Conservation (phyloP, 2,329 filamentous ascomycete genomes). For the Fonsecaea nubica region DNA sequence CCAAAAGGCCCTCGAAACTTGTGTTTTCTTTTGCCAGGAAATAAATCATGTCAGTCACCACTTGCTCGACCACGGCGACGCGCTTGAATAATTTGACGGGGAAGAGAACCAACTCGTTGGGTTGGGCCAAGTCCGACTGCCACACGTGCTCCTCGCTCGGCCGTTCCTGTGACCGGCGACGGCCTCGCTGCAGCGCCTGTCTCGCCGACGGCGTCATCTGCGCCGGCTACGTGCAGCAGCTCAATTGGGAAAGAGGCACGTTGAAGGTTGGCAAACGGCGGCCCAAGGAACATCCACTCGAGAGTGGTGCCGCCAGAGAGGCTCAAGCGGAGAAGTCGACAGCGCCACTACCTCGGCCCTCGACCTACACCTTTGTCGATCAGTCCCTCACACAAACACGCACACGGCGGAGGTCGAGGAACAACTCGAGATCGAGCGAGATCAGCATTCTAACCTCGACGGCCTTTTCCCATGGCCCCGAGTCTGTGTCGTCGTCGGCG, state of each 20-base stretch:
- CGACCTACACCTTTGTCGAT: slow-evolving; percentile 33
- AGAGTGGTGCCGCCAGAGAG: neutral
- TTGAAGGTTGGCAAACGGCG: slow-evolving; percentile 24
- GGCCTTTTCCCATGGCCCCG: neutral
- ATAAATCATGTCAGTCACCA: slow-evolving; percentile 14
- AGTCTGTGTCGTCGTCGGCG: slow-evolving; percentile 7
- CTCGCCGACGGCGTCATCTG: slow-evolving; percentile 34
- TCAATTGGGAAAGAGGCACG: slow-evolving; percentile 36
- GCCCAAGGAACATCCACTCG: slow-evolving; percentile 3
- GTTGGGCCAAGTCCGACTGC: slow-evolving; percentile 39
- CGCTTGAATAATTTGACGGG: slow-evolving; percentile 24
- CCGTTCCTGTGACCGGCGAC: slow-evolving; percentile 35
- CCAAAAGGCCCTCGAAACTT: too few species aligned
- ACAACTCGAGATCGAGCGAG: slow-evolving; percentile 24
- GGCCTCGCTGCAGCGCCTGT: slow-evolving; percentile 39
- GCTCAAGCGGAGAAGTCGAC: neutral
- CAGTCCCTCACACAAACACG: slow-evolving; percentile 14
- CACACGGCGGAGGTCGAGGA: slow-evolving; percentile 21
- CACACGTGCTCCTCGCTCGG: slow-evolving; percentile 35
- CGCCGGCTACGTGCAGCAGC: slow-evolving; percentile 36
- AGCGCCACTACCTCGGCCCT: slow-evolving; percentile 24
- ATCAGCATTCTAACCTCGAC: neutral
- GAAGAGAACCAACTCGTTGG: slow-evolving; percentile 38
- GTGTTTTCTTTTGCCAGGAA: too few species aligned
- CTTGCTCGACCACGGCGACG: slow-evolving; percentile 12